Percentiles rank a stretch among this genome's conserved stretches.
Conservation (phyloP, 2,329 filamentous ascomycete species). For the Sclerotinia spermophila region DNA sequence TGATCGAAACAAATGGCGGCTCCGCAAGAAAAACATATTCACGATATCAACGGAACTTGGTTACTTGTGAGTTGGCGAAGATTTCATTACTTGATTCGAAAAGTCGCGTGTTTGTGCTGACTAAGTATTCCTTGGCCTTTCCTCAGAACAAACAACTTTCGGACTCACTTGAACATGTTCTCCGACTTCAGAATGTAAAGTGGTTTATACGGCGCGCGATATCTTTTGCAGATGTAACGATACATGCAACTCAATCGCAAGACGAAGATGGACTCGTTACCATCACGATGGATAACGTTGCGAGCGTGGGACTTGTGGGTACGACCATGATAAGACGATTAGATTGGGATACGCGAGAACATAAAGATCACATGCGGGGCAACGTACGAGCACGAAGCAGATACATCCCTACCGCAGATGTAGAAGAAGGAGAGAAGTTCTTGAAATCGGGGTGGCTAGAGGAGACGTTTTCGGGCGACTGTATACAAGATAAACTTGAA, state of each 20-base stretch:
- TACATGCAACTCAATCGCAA: not conserved
- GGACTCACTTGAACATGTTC: not conserved
- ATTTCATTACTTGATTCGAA: too few species aligned
- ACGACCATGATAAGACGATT: not conserved
- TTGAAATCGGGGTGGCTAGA: not conserved
- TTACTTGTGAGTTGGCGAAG: not conserved
- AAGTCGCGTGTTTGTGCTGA: not conserved
- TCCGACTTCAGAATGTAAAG: not conserved
- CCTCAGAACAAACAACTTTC: not conserved
- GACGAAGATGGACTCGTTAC: not conserved
- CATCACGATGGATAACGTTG: not conserved
- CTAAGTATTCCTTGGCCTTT: not conserved
- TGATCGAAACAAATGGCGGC: not conserved
- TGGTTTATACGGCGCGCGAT: not conserved
- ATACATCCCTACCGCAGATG: not conserved
- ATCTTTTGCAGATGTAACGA: not conserved
- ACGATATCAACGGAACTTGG: not conserved
- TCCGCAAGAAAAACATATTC: not conserved
- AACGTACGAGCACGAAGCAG: not conserved
- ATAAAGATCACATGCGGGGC: not conserved
- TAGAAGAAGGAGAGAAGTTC: not conserved
- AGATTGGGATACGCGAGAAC: not conserved
- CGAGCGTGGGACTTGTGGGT: not conserved
- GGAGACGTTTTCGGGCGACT: not conserved
- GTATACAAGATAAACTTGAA: not conserved